Conservation (phyloP, 305 asterid genomes). For the Fraxinus platypoda region DNA sequence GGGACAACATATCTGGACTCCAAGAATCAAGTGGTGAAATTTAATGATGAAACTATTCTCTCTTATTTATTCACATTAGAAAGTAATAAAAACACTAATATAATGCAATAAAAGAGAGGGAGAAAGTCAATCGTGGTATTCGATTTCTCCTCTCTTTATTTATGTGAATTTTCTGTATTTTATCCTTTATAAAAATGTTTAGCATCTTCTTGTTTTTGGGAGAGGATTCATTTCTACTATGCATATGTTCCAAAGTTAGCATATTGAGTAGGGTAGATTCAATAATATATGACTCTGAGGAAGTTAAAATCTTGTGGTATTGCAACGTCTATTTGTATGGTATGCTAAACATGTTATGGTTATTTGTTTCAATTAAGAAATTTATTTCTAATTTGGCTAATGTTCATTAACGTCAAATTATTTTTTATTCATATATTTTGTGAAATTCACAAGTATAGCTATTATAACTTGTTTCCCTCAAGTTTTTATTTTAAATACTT, state of each 20-base stretch:
- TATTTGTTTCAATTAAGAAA: not conserved
- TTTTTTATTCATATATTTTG: too few relatives aligned
- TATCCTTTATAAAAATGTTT: not conserved
- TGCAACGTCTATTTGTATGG: too few relatives aligned
- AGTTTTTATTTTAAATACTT: too few relatives aligned
- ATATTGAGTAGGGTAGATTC: not conserved
- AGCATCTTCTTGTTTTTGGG: not conserved
- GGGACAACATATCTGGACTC: not conserved
- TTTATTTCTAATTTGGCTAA: not conserved
- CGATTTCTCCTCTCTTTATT: not conserved
- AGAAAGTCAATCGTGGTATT: not conserved
- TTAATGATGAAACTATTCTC: not conserved
- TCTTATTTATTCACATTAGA: not conserved
- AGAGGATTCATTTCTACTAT: not conserved
- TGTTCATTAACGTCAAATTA: too few relatives aligned
- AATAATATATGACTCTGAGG: not conserved
- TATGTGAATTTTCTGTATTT: not conserved
- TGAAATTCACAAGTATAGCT: too few relatives aligned
- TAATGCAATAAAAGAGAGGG: not conserved
- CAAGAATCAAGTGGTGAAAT: not conserved
- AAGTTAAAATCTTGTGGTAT: not conserved
- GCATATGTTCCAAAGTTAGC: not conserved
- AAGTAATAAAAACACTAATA: not conserved
- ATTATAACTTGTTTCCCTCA: too few relatives aligned
- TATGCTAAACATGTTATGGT: not conserved